Conservation (phyloP, 129 eudicot genomes). For the Lactuca sativa region DNA sequence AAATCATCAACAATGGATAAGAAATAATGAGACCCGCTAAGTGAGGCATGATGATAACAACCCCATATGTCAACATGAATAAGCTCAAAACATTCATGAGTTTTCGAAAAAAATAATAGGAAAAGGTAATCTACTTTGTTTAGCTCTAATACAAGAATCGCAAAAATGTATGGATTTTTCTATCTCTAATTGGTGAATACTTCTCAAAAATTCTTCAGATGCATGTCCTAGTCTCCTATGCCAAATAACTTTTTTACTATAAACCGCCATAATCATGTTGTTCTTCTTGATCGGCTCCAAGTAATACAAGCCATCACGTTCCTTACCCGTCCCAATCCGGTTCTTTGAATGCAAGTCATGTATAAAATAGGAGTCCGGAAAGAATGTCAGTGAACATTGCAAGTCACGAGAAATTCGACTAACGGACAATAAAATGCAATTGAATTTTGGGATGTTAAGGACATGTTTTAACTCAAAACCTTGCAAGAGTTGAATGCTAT, state of each 20-base stretch:
- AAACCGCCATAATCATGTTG: background rate
- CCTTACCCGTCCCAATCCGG: slow-evolving; percentile 5
- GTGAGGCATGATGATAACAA: background rate
- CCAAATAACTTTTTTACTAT: background rate
- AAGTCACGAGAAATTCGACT: background rate
- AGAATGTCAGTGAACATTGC: background rate
- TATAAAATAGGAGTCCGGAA: background rate
- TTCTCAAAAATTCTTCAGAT: background rate
- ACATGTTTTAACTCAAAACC: background rate
- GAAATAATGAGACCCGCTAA: background rate
- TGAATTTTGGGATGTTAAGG: background rate
- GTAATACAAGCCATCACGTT: background rate
- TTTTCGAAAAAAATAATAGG: background rate
- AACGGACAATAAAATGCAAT: background rate
- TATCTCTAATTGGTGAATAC: background rate
- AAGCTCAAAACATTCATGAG: background rate
- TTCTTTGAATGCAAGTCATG: slow-evolving; percentile 1
- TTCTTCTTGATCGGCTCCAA: too few relatives aligned
- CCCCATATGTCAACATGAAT: background rate
- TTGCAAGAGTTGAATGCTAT: too few relatives aligned
- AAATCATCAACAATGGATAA: background rate
- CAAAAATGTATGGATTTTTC: background rate
- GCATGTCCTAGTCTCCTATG: slow-evolving; percentile 1
- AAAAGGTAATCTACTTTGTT: background rate
- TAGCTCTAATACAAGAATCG: background rate